Conservation (phyloP, 2,329 filamentous ascomycete genomes). For the Blastomyces emzantsi region DNA sequence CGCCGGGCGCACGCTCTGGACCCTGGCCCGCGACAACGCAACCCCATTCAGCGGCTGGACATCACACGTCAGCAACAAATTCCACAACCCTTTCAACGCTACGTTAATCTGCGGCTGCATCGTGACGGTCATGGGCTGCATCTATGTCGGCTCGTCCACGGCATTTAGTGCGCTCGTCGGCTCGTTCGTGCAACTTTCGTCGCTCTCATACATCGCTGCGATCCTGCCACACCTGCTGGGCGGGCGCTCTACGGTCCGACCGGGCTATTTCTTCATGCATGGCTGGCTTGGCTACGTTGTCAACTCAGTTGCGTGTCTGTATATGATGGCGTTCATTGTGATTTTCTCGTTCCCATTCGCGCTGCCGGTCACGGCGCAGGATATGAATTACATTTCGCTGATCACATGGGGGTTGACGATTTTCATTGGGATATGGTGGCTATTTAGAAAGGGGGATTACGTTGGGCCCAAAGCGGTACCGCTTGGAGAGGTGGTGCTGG, state of each 20-base stretch:
- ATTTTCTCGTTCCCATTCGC: constrained; percentile 52
- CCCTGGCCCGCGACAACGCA: constrained; percentile 49
- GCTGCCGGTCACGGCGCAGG: constrained; percentile 37
- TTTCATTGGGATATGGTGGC: constrained; percentile 42
- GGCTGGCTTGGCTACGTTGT: constrained; percentile 43
- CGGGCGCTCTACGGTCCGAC: constrained; percentile 42
- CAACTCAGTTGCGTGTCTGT: constrained; percentile 43
- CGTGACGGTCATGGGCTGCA: constrained; percentile 47
- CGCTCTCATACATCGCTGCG: constrained; percentile 46
- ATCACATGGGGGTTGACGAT: constrained; percentile 46
- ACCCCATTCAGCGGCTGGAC: constrained; percentile 50
- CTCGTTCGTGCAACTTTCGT: constrained; percentile 50
- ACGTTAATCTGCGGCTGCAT: constrained; percentile 48
- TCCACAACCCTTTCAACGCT: constrained; percentile 52
- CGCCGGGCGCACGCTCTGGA: constrained; percentile 54
- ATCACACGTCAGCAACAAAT: constrained; percentile 43
- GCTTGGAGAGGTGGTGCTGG: constrained; percentile 6
- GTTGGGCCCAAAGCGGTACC: constrained; percentile 23
- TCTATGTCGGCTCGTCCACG: constrained; percentile 46
- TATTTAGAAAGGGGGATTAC: constrained; percentile 28
- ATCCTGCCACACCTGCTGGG: constrained; percentile 46
- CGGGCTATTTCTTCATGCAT: constrained; percentile 46
- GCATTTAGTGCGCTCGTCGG: constrained; percentile 51
- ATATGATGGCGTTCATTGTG: constrained; percentile 49
- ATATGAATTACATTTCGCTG: constrained; percentile 48